Conservation (phyloP, 2,329 filamentous ascomycete genomes). For the Penicillium janthinellum region DNA sequence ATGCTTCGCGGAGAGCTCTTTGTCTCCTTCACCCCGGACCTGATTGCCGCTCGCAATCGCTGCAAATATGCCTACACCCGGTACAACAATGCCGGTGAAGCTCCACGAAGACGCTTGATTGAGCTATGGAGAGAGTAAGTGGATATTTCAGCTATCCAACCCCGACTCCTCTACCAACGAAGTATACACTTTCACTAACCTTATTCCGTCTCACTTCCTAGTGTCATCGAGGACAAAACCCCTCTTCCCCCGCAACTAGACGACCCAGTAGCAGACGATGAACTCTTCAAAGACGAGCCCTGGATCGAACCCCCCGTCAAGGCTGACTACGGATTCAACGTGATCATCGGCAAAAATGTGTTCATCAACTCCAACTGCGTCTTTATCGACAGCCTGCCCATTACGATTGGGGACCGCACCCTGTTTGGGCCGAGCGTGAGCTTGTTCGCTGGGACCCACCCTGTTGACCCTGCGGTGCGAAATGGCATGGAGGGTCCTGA, state of each 20-base stretch:
- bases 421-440: constrained; percentile 77
- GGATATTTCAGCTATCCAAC: not conserved
- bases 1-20: constrained; percentile 74
- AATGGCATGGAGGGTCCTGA: constrained; percentile 78
- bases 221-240: constrained; percentile 63
- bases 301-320: constrained; percentile 71
- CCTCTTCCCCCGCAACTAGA: constrained; percentile 63
- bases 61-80: constrained; percentile 63
- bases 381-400: constrained; percentile 74
- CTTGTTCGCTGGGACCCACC: constrained; percentile 75
- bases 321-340: constrained; percentile 77
- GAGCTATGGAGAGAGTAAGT: constrained; percentile 73
- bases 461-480: constrained; percentile 71
- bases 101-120: constrained; percentile 62
- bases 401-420: constrained; percentile 75
- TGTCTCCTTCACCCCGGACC: constrained; percentile 69
- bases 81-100: constrained; percentile 66
- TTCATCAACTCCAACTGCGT: constrained; percentile 76
- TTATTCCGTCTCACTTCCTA: constrained; percentile 34
- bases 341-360: constrained; percentile 69
- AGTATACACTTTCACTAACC: not conserved
- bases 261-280: constrained; percentile 65
- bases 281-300: constrained; percentile 63
- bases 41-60: constrained; percentile 64
- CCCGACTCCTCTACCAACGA: not conserved